Base-by-base conservation (phyloP, 495 filamentous ascomycete genomes). In the Penicillium flavigenum region DNA sequence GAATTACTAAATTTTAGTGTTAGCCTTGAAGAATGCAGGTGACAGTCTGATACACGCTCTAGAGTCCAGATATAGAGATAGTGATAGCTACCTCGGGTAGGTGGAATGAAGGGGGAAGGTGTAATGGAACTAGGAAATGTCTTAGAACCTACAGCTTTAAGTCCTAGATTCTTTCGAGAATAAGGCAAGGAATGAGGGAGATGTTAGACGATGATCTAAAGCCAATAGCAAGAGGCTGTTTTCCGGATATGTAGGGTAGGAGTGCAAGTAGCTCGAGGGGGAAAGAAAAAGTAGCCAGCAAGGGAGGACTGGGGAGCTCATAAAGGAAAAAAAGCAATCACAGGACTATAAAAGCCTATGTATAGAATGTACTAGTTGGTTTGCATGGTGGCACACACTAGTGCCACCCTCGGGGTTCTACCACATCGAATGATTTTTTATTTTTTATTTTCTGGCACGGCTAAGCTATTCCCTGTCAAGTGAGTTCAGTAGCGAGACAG, bases 101-200 rank as follows among this genome's bases (percentile, higher is more conserved):
- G 32, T n/a, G 63, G 63, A 65, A 65, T 65, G 56, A 59, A 65
- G 63, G 62, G 62, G 31, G 22, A 27, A 27, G 16, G 29, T 45
- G 22, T 32, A 32, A 17, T n/a, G 29, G 31, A 41, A 36, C 24
- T 24, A 11, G 22, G 29, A 45, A 29, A 53, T 49, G 62, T 50
- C 43, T 51, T 56, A 32, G 47, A 51, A 60, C 63, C 36, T 52
- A 66, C 63, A 52, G 29, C 5, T 39, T 19, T 16, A 44, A 56
- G 52, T 42, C 54, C 51, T 61, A 26, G 43, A 42, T 32, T 49
- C 27, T 19, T 39, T 56, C 59, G 24, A 50, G 41, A 59, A 60
- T 16, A 56, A 42, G 36, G 4, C 6, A n/a, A 41, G 42, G 47
- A 44, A 57, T 48, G 43, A 57, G 45, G 42, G 19, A 38, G 17